Conservation (phyloP, 139 green algal species). For the Medakamo hakoo region DNA sequence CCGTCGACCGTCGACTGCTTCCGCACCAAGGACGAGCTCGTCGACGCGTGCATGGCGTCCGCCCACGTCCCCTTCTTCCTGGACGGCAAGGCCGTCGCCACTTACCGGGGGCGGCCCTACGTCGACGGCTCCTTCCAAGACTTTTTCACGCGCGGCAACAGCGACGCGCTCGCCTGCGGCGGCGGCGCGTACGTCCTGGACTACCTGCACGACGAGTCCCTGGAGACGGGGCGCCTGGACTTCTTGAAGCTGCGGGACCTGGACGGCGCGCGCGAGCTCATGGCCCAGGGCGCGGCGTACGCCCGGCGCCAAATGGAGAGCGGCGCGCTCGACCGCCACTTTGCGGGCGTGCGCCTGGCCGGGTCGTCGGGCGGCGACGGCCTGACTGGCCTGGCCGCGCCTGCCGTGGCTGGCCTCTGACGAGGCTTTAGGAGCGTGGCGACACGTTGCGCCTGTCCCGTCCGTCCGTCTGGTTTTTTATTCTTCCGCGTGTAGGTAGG, state of each 20-base stretch:
- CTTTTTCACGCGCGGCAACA: constrained; percentile 24
- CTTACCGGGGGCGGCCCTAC: constrained; percentile 20
- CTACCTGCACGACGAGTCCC: constrained; percentile 10
- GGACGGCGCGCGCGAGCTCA: background rate
- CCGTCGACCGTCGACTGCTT: constrained; percentile 29
- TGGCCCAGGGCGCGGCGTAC: background rate
- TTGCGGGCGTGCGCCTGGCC: background rate
- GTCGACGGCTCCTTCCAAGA: constrained; percentile 39
- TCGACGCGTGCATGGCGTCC: constrained; percentile 32
- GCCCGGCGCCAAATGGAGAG: background rate
- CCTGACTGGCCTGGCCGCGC: too few species aligned
- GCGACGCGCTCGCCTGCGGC: constrained; percentile 14
- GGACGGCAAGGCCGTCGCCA: constrained; percentile 20
- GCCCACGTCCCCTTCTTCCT: constrained; percentile 57
- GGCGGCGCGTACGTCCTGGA: constrained; percentile 25
- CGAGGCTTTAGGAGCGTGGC: too few species aligned
- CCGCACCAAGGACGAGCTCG: constrained; percentile 27
- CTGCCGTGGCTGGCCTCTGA: too few species aligned
- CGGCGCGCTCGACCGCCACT: background rate
- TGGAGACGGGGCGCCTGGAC: background rate
- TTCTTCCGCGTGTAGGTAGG: too few species aligned
- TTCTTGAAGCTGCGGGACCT: background rate
- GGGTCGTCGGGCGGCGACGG: too few species aligned
- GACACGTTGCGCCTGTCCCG: too few species aligned
- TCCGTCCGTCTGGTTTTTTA: too few species aligned